Base-by-base conservation (phyloP, 1,284 basidiomycete species). In the Ganoderma boninense region DNA sequence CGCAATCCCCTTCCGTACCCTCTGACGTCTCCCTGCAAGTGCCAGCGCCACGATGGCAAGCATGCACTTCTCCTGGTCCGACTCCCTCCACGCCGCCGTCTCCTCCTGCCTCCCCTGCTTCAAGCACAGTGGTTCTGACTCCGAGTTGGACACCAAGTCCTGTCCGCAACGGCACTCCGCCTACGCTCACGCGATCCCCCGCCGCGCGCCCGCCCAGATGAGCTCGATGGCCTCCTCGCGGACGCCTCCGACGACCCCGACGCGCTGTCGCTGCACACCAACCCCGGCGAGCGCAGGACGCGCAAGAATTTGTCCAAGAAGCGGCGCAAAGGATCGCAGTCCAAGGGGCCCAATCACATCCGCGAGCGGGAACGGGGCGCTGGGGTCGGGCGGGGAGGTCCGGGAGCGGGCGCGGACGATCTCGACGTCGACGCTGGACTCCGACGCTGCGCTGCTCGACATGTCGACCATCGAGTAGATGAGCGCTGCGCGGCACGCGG, bases 251-350 rank as follows among this genome's bases (percentile, higher is more conserved):
- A 87, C 71, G 91, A 91, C 70, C 87, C 84, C 16, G 89, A 90
- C 74, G 85, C 86, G 18, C 83, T 91, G 65, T 92, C 91, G 0
- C 78, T 93, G 44, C 90, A 92, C 77, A 91, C 91, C 2, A 90
- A 91, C 76, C 76, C 87, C 10, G 90, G 89, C 10, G 77, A 79
- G 8, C 75, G 78, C 26, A 76, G 77, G 14, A 76, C 82, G 11
- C 80, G 82, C 64, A 70, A 70, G 66, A 80, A 75, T 64, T 74
- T n/a, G n/a, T n/a, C n/a, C n/a, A n/a, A 70, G 66, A 80, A 75
- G 65, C 74, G 77, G 29, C 82, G 82, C n/a, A n/a, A n/a, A n/a
- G n/a, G n/a, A n/a, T n/a, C n/a, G n/a, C n/a, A n/a, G n/a, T n/a
- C n/a, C 62, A 52, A 64, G 49, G 76, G 73, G 77, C 75, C 71